Percentiles rank a stretch among this genome's conserved stretches.
Evolutionary conservation across 2,329 filamentous ascomycete species (phyloP).

Genomic region (Sporothrix schenckii): DNA sequence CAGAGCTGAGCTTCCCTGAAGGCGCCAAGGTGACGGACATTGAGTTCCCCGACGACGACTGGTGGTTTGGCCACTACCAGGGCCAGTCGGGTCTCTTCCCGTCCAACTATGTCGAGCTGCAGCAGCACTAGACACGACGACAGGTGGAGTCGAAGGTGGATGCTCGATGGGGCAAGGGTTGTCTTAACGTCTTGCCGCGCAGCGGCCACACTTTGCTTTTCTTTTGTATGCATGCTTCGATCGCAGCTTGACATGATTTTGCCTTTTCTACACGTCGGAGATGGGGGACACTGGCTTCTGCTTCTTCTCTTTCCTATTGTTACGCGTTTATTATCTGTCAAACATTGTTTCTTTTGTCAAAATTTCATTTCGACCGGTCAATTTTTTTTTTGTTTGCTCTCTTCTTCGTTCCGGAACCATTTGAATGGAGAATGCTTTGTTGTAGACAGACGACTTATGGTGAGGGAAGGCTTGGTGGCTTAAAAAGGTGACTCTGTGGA

Average conservation of each 20-base stretch:
- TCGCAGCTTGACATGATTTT: not conserved
- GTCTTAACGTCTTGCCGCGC: not conserved
- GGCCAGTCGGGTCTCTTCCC: constrained; percentile 84
- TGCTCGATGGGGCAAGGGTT: not conserved
- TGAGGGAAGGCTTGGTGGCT: not conserved
- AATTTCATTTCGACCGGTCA: constrained; percentile 3
- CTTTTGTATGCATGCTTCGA: not conserved
- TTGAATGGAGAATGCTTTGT: not conserved
- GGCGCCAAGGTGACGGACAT: constrained; percentile 79
- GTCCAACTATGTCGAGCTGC: constrained; percentile 68
- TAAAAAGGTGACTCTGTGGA: constrained; percentile 2
- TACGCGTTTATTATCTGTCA: constrained; percentile 9
- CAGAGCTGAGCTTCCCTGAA: constrained; percentile 81
- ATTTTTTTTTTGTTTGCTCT: not conserved
- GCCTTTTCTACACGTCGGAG: not conserved
- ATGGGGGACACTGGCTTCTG: constrained; percentile 6
- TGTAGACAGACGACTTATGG: constrained; percentile 1
- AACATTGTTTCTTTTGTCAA: not conserved
- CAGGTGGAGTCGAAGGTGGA: not conserved
- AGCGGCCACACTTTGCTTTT: not conserved
- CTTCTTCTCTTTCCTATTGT: not conserved
- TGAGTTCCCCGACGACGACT: constrained; percentile 97
- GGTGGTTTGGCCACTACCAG: constrained; percentile 91
- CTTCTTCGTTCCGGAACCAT: not conserved
- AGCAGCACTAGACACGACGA: constrained; percentile 38